Evolutionary conservation across 768 basidiomycete species (phyloP).

Genomic region (Gymnopilus dilepis): DNA sequence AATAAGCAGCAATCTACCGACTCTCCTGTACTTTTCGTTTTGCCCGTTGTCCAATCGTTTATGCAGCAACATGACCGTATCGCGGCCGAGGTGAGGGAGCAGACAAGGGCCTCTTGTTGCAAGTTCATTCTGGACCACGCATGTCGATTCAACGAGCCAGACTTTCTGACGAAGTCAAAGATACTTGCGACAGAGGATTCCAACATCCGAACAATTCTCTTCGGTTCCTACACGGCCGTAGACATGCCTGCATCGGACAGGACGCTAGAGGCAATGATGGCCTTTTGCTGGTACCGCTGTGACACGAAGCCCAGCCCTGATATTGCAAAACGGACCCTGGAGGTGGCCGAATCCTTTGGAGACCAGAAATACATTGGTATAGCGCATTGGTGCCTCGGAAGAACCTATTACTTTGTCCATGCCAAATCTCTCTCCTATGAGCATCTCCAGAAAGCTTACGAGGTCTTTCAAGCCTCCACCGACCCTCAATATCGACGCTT

Average conservation of each 20-base stretch:
- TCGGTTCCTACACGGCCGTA: too few relatives aligned
- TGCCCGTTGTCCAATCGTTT: constrained; percentile 12
- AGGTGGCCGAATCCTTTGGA: background rate
- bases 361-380: background rate
- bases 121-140: too few relatives aligned
- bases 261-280: background rate
- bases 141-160: too few relatives aligned
- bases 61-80: constrained; percentile 7
- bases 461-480: background rate
- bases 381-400: constrained; percentile 4
- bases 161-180: too few relatives aligned
- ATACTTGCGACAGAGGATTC: too few relatives aligned
- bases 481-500: background rate
- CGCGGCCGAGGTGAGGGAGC: too few relatives aligned
- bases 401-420: constrained; percentile 3
- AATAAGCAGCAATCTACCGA: background rate
- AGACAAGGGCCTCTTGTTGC: too few relatives aligned
- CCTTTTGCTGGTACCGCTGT: constrained; percentile 16
- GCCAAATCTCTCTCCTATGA: background rate
- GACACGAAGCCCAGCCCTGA: constrained; percentile 4
- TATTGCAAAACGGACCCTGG: background rate
- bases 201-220: too few relatives aligned
- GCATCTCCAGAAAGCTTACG: constrained; percentile 8
- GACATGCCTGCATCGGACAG: too few relatives aligned
- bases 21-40: constrained; percentile 7